A percentile compares a stretch with the other conserved stretches of the same genome.
These are phyloP conservation scores for Clonostachys byssicola DNA, from an alignment of 2,329 filamentous ascomycete genomes.

Conservation along the genomic window DNA sequence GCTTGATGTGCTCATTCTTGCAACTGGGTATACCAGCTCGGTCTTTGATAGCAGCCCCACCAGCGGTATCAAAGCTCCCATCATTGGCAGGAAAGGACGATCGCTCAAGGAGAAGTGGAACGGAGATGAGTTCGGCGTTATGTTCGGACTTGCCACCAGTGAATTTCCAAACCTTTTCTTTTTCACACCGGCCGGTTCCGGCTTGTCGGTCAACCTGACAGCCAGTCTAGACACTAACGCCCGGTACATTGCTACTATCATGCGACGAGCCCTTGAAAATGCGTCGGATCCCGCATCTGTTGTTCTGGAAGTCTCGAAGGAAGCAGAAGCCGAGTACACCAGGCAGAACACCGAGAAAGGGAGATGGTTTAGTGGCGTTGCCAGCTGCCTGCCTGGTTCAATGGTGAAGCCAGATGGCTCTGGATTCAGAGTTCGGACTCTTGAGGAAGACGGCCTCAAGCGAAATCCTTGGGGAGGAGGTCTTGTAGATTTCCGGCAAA, in stretches of 20 bases:
- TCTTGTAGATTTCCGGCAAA: too few species aligned
- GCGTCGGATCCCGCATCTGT: too few species aligned
- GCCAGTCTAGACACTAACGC: constrained; percentile 23
- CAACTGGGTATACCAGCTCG: constrained; percentile 29
- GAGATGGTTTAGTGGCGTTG: too few species aligned
- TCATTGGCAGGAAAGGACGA: constrained; percentile 36
- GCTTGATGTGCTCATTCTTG: constrained; percentile 31
- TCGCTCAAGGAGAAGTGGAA: constrained; percentile 40
- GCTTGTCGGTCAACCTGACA: background rate
- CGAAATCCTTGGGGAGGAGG: too few species aligned
- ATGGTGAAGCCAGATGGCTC: too few species aligned
- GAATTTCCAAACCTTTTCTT: constrained; percentile 54
- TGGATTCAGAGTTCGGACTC: too few species aligned
- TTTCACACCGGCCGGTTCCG: constrained; percentile 31
- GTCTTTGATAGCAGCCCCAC: constrained; percentile 15
- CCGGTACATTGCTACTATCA: constrained; percentile 34
- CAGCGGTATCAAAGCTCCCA: constrained; percentile 7
- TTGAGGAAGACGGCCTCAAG: too few species aligned
- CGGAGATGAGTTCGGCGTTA: constrained; percentile 33
- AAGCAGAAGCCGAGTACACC: constrained; percentile 13
- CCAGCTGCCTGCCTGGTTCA: too few species aligned
- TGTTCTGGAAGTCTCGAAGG: constrained; percentile 8
- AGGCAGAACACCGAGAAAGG: too few species aligned
- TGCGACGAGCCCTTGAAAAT: constrained; percentile 32
- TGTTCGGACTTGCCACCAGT: constrained; percentile 43